phyloP scores from a whole-genome alignment of 805 yeast species.

The Yamadazyma tumulicola region DNA sequence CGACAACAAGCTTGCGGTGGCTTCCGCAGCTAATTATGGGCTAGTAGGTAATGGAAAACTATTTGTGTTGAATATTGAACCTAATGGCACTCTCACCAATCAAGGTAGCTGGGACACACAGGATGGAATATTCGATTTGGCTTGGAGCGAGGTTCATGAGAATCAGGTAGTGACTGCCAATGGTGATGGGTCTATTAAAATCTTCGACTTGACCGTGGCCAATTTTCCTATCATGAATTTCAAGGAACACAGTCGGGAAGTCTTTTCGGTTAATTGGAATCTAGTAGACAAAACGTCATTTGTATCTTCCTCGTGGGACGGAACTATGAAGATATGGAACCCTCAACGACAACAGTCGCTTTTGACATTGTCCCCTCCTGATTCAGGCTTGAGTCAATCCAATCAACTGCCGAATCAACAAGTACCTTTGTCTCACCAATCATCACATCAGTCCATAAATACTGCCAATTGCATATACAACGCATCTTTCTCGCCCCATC shows the following conservation, averaged over 20 bases:
- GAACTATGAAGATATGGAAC: conserved; percentile 75
- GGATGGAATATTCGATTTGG: conserved; percentile 82
- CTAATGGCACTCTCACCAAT: conserved; percentile 56
- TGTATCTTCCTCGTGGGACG: conserved; percentile 90
- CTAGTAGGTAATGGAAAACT: conserved; percentile 91
- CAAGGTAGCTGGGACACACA: conserved; percentile 77
- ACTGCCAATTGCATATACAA: conserved; percentile 68
- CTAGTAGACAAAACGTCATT: conserved; percentile 63
- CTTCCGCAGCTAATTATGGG: conserved; percentile 89
- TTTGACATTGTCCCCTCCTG: conserved; percentile 41
- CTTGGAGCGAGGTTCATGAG: conserved; percentile 91
- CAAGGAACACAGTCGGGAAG: conserved; percentile 76
- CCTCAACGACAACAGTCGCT: conserved; percentile 57
- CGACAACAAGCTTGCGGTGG: conserved; percentile 86
- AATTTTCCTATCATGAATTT: conserved; percentile 71
- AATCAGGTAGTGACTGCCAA: conserved; percentile 78
- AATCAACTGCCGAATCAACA: conserved; percentile 33
- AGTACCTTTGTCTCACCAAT: conserved; percentile 34
- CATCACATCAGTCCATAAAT: conserved; percentile 27
- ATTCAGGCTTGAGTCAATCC: conserved; percentile 9
- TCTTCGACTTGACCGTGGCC: conserved; percentile 70
- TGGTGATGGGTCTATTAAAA: conserved; percentile 85
- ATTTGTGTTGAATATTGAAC: conserved; percentile 63
- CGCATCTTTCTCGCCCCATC: conserved; percentile 81
- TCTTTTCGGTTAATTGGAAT: conserved; percentile 72